Evolutionary conservation across 1,284 basidiomycete species (phyloP), one percentile per base, ranked within the genome.

Genomic region (Ustilago loliicola): DNA sequence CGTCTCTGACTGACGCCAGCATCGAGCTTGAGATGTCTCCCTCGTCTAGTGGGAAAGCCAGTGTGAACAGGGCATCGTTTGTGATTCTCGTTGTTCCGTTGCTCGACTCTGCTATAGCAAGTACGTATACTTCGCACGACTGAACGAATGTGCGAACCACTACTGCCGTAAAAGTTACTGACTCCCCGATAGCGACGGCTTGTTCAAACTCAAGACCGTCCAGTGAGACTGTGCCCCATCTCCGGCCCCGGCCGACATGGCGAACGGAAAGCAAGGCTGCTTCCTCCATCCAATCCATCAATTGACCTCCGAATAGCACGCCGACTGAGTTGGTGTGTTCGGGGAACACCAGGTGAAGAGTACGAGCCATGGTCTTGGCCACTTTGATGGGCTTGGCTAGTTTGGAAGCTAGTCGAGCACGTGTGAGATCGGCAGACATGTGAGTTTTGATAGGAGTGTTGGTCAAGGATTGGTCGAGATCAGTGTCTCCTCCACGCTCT

Each of bases 241-340:
- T 52, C 19, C 70, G 42, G 3, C 63, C 75, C 0, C 66, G 50
- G 1, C 68, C 70, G 0, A 83, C 63, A 30, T 76, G 66, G 0
- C 80, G 62, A 13, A 72, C 75, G 0, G 79, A 62, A 9, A 81
- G 69, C 36, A 83, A 30, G 6, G 80, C 81, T 1, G 73, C 72
- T 42, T 79, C 76, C 53, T 83, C 81, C 72, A 81, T 80, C 81
- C 81, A 83, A 48, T 73, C 79, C 76, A 82, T 82, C 54, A 82
- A 65, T 59, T 83, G 80, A 0, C 81, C 81, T 34, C 81, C 81
- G 27, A 83, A 83, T 2, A 83, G 64, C 13, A 81, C 76, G 1
- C 66, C 63, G 13, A 74, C 68, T 1, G 72, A 77, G 36, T 83
- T 83, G 38, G 79, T 73, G 60, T 83, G 81, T 57, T 83, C 78